These are phyloP conservation scores for Penicillium sp. DNA, from an alignment of 2,329 filamentous ascomycete genomes.

Conservation along the genomic window DNA sequence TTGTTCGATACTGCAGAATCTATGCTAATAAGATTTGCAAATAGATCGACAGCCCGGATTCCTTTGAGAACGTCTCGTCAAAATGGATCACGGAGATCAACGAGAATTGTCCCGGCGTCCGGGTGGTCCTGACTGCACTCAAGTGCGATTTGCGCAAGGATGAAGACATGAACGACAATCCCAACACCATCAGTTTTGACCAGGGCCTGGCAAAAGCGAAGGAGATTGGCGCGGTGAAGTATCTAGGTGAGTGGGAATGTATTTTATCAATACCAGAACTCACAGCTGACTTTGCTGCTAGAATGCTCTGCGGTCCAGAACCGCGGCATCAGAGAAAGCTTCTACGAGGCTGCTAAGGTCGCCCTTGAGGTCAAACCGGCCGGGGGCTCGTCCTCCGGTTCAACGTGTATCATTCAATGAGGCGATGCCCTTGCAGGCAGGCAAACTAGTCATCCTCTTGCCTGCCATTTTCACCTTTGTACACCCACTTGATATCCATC, in stretches of 20 bases:
- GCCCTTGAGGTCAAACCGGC: conserved; percentile 61
- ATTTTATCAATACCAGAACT: not conserved
- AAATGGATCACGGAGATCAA: conserved; percentile 99
- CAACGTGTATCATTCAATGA: conserved; percentile 40
- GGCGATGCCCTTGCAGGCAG: not conserved
- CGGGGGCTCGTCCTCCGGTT: conserved; percentile 33
- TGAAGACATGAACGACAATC: conserved; percentile 67
- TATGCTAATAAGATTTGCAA: not conserved
- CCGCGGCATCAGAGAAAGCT: conserved; percentile 95
- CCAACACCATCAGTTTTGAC: conserved; percentile 74
- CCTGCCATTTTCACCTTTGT: not conserved
- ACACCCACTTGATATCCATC: not conserved
- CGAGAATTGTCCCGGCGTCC: conserved; percentile 94
- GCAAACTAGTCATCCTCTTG: not conserved
- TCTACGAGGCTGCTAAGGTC: conserved; percentile 94
- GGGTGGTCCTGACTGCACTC: conserved; percentile 89
- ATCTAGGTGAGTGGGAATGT: conserved; percentile 61
- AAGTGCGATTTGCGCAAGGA: conserved; percentile 94
- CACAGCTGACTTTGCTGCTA: conserved; percentile 29
- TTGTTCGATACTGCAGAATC: not conserved
- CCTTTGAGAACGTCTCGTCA: conserved; percentile 95
- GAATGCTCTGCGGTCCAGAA: conserved; percentile 99
- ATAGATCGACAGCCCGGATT: conserved; percentile 86
- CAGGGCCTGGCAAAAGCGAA: conserved; percentile 87
- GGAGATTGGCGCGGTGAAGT: conserved; percentile 87